Conservation (phyloP, 352 stramenopile genomes). For the Globisporangium splendens region DNA sequence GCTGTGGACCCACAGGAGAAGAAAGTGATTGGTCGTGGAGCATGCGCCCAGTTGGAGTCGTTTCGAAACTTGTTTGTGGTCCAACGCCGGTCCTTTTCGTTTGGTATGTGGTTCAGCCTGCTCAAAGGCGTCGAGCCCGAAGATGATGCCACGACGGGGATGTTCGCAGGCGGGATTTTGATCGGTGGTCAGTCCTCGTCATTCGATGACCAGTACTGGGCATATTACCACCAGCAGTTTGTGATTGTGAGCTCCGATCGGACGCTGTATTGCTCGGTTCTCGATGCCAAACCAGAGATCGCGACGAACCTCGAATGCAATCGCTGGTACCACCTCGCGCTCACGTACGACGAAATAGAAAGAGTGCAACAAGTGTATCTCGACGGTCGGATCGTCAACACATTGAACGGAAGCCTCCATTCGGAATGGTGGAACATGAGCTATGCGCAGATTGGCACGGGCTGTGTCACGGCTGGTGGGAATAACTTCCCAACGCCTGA, state of each 20-base stretch:
- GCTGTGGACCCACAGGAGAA: not conserved
- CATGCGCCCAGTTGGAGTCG: not conserved
- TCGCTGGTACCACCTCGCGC: constrained; percentile 43
- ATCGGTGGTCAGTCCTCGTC: constrained; percentile 36
- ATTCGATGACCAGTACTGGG: constrained; percentile 24
- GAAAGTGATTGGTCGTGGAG: not conserved
- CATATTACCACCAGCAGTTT: constrained; percentile 40
- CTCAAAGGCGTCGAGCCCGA: not conserved
- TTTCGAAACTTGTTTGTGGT: not conserved
- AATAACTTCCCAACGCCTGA: constrained; percentile 14
- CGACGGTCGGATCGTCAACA: constrained; percentile 25
- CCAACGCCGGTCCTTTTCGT: not conserved
- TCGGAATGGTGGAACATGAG: too few species aligned
- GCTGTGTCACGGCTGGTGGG: too few species aligned
- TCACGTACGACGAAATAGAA: constrained; percentile 51
- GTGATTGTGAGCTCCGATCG: constrained; percentile 31
- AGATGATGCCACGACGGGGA: not conserved
- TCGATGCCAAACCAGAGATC: constrained; percentile 26
- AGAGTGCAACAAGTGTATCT: constrained; percentile 42
- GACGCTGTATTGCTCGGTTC: constrained; percentile 44
- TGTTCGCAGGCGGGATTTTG: constrained; percentile 25
- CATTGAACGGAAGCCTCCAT: constrained; percentile 13
- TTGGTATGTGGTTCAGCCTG: constrained; percentile 1
- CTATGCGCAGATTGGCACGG: too few species aligned
- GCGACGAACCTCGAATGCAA: constrained; percentile 17